Base-by-base conservation (phyloP, 192 early-diverging fungal genomes). In the Coemansia sp. region DNA sequence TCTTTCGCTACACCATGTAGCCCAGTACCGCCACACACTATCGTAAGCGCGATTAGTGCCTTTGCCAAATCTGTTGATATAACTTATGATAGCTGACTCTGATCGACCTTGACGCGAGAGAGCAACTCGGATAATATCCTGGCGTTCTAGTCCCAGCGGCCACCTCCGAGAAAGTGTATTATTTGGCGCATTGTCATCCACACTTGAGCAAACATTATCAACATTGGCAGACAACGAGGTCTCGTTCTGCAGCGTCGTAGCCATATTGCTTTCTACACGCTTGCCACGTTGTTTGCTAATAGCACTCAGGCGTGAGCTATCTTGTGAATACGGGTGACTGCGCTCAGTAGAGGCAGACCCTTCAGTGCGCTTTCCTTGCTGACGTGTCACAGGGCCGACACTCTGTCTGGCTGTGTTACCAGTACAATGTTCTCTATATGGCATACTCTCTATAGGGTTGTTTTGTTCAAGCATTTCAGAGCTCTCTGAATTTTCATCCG, bases 101-200 rank as follows among this genome's bases (percentile, higher is more conserved):
- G 49, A 52, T 24, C 49, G 49, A 22, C 49, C 49, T 22, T 52
- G 49, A 22, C 49, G 49, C 2, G 20, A 52, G 8, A 52, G 49
- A 24, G 20, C 49, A 22, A n/a, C 49, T 12, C 49, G n/a, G 49
- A 52, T 52, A 9, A 52, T 52, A 22, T 52, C 22, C 49, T 52
- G 49, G 49, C 49, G 49, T 22, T 52, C 49, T 22, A 52, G 49
- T 52, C 49, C 49, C 49, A 52, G 49, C 20, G 49, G 49, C 49
- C 49, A 52, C 22, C 22, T 52, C 49, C 24, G 49, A 9, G 49
- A 20, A 52, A 22, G 49, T 22, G 20, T 52, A 7, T 8, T 44
- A 16, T 44, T 44, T 44, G 12, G 43, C 12, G 12, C n/a, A 52
- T 9, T 52, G 20, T 9, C 49, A 52, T 52, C 20, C 9, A 22